Conservation (phyloP, 179 eudicot genomes). For the Beta corolliflora region DNA sequence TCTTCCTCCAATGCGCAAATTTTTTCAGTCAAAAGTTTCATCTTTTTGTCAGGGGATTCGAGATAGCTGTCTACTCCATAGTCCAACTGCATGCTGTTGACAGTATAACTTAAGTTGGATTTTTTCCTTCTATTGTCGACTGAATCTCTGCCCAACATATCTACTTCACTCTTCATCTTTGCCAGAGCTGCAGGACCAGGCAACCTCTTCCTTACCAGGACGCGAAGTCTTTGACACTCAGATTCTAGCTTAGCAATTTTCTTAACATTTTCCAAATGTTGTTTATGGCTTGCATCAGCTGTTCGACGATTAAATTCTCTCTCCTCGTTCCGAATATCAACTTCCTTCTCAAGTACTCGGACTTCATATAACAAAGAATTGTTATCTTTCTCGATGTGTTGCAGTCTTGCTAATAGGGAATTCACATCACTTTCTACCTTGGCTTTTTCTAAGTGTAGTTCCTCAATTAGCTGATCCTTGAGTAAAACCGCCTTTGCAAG, state of each 20-base stretch:
- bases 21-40: constrained; percentile 51
- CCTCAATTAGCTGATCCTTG: constrained; percentile 65
- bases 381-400: constrained; percentile 65
- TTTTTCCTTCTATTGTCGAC: constrained; percentile 48
- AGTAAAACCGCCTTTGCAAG: constrained; percentile 51
- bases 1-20: constrained; percentile 69
- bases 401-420: constrained; percentile 48
- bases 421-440: constrained; percentile 49
- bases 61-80: constrained; percentile 35
- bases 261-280: constrained; percentile 74
- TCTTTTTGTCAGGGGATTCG: constrained; percentile 47
- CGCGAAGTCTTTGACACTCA: constrained; percentile 85
- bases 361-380: constrained; percentile 76
- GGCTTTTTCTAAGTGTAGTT: constrained; percentile 43
- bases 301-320: constrained; percentile 68
- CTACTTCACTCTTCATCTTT: constrained; percentile 84
- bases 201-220: constrained; percentile 71
- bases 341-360: constrained; percentile 81
- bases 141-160: constrained; percentile 50
- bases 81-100: constrained; percentile 39
- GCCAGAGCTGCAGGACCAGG: constrained; percentile 88
- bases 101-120: constrained; percentile 39
- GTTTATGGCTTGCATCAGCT: constrained; percentile 64
- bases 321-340: constrained; percentile 86
- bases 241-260: constrained; percentile 84